Evolutionary conservation across 805 yeast species (phyloP), one percentile per base, ranked within the genome.

Genomic region (Yarrowia sp.): DNA sequence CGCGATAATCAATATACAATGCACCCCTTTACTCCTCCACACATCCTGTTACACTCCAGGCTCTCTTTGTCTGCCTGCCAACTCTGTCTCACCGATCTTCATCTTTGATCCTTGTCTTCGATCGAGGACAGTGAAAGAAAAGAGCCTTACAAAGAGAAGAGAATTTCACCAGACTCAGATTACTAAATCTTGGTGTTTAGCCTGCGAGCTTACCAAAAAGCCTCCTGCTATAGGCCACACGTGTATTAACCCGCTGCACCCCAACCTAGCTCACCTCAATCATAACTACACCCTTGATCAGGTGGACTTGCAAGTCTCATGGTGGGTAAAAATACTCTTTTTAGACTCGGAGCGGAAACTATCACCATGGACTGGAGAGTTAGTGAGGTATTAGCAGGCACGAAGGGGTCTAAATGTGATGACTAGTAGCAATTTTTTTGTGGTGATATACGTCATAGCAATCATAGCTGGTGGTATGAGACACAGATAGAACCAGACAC

Each of bases 301-400:
- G 50, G 9, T 19, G 32, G 8, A 11, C n/a, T 45, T 16, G 49
- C 10, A 14, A 38, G 15, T 1, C 11, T 46, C 9, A 5, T 15
- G 11, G 50, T 46, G 35, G 50, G 14, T 48, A 48, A 48, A 48
- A 48, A 48, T 48, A 48, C 52, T 48, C 52, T 48, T 48, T 46
- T 48, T 48, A 48, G 36, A 14, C 38, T 48, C 52, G 5, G 36
- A 26, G 35, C 50, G 36, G 36, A 48, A 48, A 26, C 16, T 26
- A 48, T 48, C 36, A 8, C 36, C 16, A 14, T 14, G 10, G 32
- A 26, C 32, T 26, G 32, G 32, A 26, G 32, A 26, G 32, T 26
- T 26, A 26, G 42, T 40, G 42, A 12, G 14, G 7, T 40, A 12
- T 40, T 41, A 41, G 43, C 43, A 26, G 32, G 32, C 32, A 26